Evolutionary conservation across 2,329 filamentous ascomycete genomes (phyloP).

Genomic region (Xylariomycetidae sp.): DNA sequence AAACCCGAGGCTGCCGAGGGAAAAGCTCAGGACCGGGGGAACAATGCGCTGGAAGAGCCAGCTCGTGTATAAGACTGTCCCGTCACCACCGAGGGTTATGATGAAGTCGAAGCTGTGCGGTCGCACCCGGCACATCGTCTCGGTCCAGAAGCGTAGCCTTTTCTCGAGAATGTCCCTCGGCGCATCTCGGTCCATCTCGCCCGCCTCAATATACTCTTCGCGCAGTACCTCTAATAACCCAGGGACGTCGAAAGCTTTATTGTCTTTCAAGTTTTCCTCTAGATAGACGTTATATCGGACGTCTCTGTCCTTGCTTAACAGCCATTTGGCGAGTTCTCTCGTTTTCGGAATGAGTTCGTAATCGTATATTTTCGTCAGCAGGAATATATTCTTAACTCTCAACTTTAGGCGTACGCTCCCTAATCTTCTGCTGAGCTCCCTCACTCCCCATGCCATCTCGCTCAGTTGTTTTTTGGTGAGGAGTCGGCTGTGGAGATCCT

Average conservation of each 20-base stretch:
- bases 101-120: slow-evolving; percentile 93
- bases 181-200: slow-evolving; percentile 27
- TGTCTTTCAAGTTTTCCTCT: slow-evolving; percentile 68
- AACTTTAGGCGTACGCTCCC: slow-evolving; percentile 79
- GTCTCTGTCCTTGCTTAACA: slow-evolving; percentile 66
- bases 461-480: slow-evolving; percentile 92
- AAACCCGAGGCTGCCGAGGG: slow-evolving; percentile 87
- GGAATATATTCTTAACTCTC: slow-evolving; percentile 75
- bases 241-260: slow-evolving; percentile 68
- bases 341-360: slow-evolving; percentile 72
- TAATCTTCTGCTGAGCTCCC: slow-evolving; percentile 81
- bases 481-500: slow-evolving; percentile 57
- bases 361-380: slow-evolving; percentile 91
- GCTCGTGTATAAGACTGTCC: slow-evolving; percentile 93
- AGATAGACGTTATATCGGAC: slow-evolving; percentile 75
- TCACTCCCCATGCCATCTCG: slow-evolving; percentile 95
- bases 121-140: slow-evolving; percentile 67
- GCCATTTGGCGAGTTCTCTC: slow-evolving; percentile 72
- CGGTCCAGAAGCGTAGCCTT: slow-evolving; percentile 78
- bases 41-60: slow-evolving; percentile 97
- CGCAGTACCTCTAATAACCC: slow-evolving; percentile 62
- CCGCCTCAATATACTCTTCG: slow-evolving; percentile 34
- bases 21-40: slow-evolving; percentile 87
- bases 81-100: slow-evolving; percentile 87
- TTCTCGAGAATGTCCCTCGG: slow-evolving; percentile 33